Evolutionary conservation across 371 early-diverging fungal species (phyloP).

Genomic region (Nematocida sp.): DNA sequence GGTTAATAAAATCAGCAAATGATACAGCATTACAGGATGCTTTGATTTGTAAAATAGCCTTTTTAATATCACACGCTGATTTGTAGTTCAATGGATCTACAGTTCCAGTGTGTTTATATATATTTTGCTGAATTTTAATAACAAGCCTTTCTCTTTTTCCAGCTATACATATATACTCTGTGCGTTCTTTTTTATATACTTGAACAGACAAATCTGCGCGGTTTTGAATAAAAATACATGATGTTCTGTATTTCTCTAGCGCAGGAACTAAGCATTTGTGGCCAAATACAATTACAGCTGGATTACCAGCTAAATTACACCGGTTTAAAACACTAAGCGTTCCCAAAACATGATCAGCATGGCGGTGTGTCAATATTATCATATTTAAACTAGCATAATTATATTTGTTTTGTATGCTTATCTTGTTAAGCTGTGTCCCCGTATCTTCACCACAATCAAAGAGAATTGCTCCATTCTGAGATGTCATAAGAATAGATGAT

Average conservation of each 20-base stretch:
- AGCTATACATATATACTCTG: not conserved
- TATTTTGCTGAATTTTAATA: slow-evolving; percentile 7
- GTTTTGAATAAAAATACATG: slow-evolving; percentile 48
- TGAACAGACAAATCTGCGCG: not conserved
- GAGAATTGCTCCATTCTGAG: slow-evolving; percentile 68
- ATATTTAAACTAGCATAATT: slow-evolving; percentile 72
- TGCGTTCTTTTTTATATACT: not conserved
- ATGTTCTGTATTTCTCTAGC: slow-evolving; percentile 43
- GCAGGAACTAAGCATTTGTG: slow-evolving; percentile 56
- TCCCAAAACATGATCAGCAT: slow-evolving; percentile 98
- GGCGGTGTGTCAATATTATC: slow-evolving; percentile 90
- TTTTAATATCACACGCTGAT: not conserved
- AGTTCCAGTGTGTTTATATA: not conserved
- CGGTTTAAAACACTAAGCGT: slow-evolving; percentile 59
- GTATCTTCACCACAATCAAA: slow-evolving; percentile 97
- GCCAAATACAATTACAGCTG: slow-evolving; percentile 32
- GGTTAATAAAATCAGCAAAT: slow-evolving; percentile 7
- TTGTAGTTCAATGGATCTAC: slow-evolving; percentile 10
- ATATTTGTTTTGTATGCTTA: slow-evolving; percentile 72
- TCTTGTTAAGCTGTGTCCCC: slow-evolving; percentile 79
- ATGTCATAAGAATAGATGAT: slow-evolving; percentile 70
- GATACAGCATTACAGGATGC: not conserved
- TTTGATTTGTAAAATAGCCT: not conserved
- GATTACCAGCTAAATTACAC: slow-evolving; percentile 3
- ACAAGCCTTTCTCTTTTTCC: not conserved